Conservation (phyloP, 768 basidiomycete species). For the Pisolithus tinctorius region DNA sequence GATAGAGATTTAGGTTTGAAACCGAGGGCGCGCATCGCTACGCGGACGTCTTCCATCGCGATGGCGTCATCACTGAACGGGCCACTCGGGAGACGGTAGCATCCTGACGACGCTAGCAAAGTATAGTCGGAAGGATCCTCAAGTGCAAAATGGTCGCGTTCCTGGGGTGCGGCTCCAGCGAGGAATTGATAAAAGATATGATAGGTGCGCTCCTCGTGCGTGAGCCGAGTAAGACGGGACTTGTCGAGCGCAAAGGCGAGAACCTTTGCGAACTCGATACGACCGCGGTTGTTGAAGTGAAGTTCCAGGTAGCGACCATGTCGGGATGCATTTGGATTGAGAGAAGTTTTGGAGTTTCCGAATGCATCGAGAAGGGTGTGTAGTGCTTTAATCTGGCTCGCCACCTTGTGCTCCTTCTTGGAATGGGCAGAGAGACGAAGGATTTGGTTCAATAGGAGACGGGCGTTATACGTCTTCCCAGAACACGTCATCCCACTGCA, state of each 20-base stretch:
- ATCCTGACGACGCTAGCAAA: constrained; percentile 77
- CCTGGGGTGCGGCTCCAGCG: constrained; percentile 73
- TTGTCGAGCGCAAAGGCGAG: constrained; percentile 86
- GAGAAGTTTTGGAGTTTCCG: constrained; percentile 82
- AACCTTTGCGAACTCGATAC: constrained; percentile 71
- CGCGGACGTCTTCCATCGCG: constrained; percentile 76
- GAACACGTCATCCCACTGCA: constrained; percentile 83
- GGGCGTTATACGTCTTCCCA: constrained; percentile 71
- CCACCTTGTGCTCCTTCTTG: constrained; percentile 61
- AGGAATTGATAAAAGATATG: constrained; percentile 93
- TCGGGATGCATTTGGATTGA: constrained; percentile 84
- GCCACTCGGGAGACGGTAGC: constrained; percentile 81
- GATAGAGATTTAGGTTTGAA: constrained; percentile 87
- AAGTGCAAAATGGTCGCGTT: constrained; percentile 68
- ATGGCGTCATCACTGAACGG: constrained; percentile 85
- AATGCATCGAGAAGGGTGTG: constrained; percentile 80
- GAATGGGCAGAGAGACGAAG: constrained; percentile 79
- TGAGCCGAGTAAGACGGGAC: constrained; percentile 65
- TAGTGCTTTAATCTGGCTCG: constrained; percentile 74
- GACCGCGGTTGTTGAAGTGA: constrained; percentile 76
- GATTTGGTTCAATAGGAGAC: constrained; percentile 72
- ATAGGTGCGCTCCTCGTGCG: constrained; percentile 81
- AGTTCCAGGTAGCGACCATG: constrained; percentile 77
- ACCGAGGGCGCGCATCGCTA: constrained; percentile 73
- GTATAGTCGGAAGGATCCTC: constrained; percentile 84